Evolutionary conservation across 2,329 filamentous ascomycete genomes (phyloP).

Genomic region (Xylaria sp.): DNA sequence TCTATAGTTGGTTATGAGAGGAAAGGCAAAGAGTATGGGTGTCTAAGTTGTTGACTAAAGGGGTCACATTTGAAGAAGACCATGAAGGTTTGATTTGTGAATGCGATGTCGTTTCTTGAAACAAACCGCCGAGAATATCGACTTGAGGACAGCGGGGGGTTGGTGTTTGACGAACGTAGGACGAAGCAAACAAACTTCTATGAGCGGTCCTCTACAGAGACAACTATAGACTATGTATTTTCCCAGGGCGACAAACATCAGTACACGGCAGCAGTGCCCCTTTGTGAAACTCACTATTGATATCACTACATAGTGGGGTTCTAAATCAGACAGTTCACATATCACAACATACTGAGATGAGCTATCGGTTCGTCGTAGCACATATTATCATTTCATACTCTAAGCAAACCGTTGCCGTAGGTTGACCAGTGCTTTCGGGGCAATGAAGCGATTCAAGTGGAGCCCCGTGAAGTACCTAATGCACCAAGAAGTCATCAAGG

Average conservation of each 20-base stretch:
- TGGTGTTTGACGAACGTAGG: neutral
- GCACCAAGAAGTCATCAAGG: too few relatives aligned
- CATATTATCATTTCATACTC: neutral
- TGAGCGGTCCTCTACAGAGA: neutral
- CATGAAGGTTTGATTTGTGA: neutral
- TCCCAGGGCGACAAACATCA: neutral
- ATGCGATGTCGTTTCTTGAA: neutral
- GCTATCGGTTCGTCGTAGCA: neutral
- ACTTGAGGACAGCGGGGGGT: neutral
- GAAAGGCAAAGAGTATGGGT: too few relatives aligned
- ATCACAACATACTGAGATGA: constrained; percentile 9
- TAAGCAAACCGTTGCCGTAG: neutral
- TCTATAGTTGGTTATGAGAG: neutral
- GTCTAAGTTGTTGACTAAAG: neutral
- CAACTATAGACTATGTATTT: neutral
- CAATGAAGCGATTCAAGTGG: neutral
- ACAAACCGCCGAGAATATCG: neutral
- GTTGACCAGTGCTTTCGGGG: neutral
- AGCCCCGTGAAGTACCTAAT: too few relatives aligned
- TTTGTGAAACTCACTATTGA: neutral
- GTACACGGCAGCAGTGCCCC: neutral
- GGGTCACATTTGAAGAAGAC: too few relatives aligned
- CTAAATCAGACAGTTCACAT: constrained; percentile 18
- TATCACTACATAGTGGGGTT: neutral
- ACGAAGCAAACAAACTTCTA: neutral